Base-by-base conservation (phyloP, 441 rosid species). In the Pelargonium australe region DNA sequence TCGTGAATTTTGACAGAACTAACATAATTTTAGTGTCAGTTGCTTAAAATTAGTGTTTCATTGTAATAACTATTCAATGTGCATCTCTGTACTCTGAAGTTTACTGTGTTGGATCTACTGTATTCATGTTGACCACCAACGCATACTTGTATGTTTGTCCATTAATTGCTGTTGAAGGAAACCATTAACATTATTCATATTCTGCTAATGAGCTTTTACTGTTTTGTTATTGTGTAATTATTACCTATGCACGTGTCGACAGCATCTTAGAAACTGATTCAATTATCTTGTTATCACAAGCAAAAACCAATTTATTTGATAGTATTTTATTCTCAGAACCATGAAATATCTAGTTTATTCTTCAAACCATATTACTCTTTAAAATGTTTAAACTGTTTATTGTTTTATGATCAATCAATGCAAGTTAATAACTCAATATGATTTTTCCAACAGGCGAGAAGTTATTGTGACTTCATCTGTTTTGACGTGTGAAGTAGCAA, bases 391-490 rank as follows among this genome's bases (percentile, higher is more conserved):
- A 17, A 31, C 6, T 16, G n/a, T 5, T 66, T 57, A 41, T 62
- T 60, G 67, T 11, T 62, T 13, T 62, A 41, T 58, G 40, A 51
- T 58, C 12, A 61, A 16, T 6, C 0, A 65, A n/a, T 51, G 63
- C 16, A 47, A 64, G 67, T 61, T 41, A 12, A 44, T 68, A 31
- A 40, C 65, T 75, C 14, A 43, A 0, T 7, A 45, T 44, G 17
- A 62, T 20, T 68, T 20, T 70, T 76, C 67, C n/a, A 71, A 70
- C 83, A 90, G 99, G 60, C 85, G 70, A 72, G 86, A 95, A 67
- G 99, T 95, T 63, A 86, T 95, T 72, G 98, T 95, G 69, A 95
- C 97, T 63, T 79, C 99, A 76, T 86, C 81, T 64, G 99, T 95
- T 72, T 82, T 95, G 79, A 79, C 86, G n/a, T 95, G 99, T 37